phyloP scores from a whole-genome alignment of 2,329 filamentous ascomycete species.

The Monosporascus sp. region DNA sequence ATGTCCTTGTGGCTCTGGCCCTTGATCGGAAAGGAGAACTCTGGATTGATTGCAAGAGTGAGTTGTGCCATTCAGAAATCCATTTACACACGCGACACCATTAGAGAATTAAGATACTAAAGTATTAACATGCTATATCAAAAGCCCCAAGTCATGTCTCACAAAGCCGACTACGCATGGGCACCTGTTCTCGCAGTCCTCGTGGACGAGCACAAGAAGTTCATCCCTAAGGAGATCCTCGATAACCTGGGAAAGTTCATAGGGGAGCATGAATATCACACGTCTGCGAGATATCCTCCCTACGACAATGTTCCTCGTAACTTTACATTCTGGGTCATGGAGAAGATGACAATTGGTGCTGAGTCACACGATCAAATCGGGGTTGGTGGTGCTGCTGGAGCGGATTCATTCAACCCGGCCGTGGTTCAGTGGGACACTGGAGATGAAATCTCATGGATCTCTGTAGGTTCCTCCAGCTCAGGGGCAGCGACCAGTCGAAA shows the following conservation, averaged over 20 bases:
- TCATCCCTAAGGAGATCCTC: conserved; percentile 38
- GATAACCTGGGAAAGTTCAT: conserved; percentile 40
- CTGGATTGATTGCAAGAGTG: conserved; percentile 29
- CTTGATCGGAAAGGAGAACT: conserved; percentile 43
- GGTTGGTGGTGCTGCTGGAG: conserved; percentile 49
- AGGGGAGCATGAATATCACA: conserved; percentile 47
- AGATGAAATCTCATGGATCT: conserved; percentile 29
- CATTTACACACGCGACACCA: background rate
- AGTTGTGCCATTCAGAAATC: conserved; percentile 4
- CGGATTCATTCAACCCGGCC: conserved; percentile 51
- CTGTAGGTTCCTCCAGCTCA: conserved; percentile 11
- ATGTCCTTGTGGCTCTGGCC: conserved; percentile 56
- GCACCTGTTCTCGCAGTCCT: conserved; percentile 52
- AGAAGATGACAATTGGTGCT: conserved; percentile 54
- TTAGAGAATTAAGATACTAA: background rate
- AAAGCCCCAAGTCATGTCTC: conserved; percentile 49
- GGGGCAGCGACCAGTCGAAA: background rate
- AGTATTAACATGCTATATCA: background rate
- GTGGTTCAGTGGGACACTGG: conserved; percentile 53
- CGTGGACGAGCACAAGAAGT: conserved; percentile 40
- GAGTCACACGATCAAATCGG: conserved; percentile 52
- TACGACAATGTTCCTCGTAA: conserved; percentile 53
- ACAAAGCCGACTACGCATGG: conserved; percentile 54
- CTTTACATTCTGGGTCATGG: conserved; percentile 52
- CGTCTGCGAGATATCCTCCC: conserved; percentile 52